Evolutionary conservation across 257 asterid genomes (phyloP).

Genomic region (Solanum rostratum): DNA sequence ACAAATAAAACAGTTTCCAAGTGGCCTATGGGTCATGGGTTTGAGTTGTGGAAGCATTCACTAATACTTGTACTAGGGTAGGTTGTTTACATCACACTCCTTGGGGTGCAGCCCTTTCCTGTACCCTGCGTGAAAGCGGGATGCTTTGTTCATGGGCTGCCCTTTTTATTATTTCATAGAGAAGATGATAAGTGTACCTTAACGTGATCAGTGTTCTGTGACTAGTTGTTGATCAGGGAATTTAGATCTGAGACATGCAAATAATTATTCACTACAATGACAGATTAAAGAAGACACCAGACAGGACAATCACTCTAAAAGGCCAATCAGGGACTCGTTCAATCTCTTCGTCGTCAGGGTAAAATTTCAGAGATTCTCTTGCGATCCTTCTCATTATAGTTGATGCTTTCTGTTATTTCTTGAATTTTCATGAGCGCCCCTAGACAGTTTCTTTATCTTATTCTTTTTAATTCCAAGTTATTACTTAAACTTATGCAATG

Average conservation of each 20-base stretch:
- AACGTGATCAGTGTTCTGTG: background rate
- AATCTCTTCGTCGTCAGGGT: background rate
- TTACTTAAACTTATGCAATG: background rate
- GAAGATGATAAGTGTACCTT: background rate
- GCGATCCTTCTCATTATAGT: background rate
- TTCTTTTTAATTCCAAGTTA: background rate
- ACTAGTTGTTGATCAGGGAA: background rate
- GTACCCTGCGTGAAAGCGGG: background rate
- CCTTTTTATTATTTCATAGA: background rate
- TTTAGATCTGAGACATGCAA: background rate
- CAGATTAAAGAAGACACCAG: background rate
- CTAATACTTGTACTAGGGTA: background rate
- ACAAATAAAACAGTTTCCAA: background rate
- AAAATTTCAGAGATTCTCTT: background rate
- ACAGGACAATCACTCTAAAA: background rate
- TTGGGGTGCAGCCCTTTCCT: background rate
- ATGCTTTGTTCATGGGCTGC: background rate
- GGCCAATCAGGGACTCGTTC: background rate
- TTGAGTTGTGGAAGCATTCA: background rate
- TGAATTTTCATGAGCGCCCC: background rate
- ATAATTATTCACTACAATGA: background rate
- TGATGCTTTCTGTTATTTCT: background rate
- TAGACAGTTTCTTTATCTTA: background rate
- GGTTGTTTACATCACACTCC: background rate
- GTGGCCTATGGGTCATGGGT: background rate